Conservation (phyloP, 768 basidiomycete species). For the Lyophyllum decastes region DNA sequence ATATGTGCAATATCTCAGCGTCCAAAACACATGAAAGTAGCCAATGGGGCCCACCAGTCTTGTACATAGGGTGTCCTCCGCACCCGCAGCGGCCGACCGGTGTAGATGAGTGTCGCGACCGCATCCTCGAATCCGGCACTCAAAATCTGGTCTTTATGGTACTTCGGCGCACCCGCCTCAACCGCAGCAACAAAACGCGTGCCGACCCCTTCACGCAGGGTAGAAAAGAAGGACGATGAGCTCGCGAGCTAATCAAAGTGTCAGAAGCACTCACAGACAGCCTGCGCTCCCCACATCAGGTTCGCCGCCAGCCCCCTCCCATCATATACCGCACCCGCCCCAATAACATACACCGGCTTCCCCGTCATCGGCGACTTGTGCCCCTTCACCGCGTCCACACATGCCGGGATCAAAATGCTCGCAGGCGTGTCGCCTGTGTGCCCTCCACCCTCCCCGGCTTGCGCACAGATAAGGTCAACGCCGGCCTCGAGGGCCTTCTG, state of each 20-base stretch:
- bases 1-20: not conserved
- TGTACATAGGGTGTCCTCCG: conserved; percentile 82
- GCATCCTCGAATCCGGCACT: conserved; percentile 78
- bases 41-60: conserved; percentile 62
- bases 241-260: not conserved
- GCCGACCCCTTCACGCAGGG: conserved; percentile 64
- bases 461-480: conserved; percentile 92
- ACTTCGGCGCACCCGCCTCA: conserved; percentile 81
- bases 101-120: conserved; percentile 84
- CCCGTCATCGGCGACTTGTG: conserved; percentile 79
- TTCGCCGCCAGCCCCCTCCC: conserved; percentile 88
- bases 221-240: not conserved
- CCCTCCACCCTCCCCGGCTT: conserved; percentile 91
- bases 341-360: conserved; percentile 83
- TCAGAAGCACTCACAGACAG: conserved; percentile 63
- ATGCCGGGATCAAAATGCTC: conserved; percentile 87
- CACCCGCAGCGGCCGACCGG: conserved; percentile 87
- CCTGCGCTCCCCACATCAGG: conserved; percentile 86
- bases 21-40: not conserved
- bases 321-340: conserved; percentile 91
- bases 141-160: conserved; percentile 79
- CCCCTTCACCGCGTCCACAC: conserved; percentile 82
- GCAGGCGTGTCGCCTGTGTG: conserved; percentile 86
- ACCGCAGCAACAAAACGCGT: conserved; percentile 83
- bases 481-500: conserved; percentile 79